Conservation (phyloP, 177 flowering plant species). For the Vitis hybrid region DNA sequence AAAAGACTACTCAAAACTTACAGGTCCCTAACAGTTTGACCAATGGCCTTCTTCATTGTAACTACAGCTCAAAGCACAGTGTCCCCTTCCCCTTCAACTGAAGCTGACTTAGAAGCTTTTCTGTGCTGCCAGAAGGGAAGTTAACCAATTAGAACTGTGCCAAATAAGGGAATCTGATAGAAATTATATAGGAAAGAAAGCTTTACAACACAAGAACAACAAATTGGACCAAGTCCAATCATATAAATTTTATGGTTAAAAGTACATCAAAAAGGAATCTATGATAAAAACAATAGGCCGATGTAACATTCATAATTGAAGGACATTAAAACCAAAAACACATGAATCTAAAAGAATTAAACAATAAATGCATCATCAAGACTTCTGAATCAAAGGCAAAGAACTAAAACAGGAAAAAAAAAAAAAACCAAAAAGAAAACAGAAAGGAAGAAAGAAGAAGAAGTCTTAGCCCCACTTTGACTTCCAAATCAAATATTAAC, state of each 20-base stretch:
- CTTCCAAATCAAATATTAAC: too few relatives aligned
- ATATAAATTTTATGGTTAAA: neutral
- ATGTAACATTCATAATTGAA: neutral
- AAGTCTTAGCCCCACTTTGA: too few relatives aligned
- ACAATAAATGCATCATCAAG: neutral
- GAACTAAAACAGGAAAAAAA: neutral
- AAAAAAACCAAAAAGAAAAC: neutral
- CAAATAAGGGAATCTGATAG: neutral
- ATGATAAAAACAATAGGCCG: too few relatives aligned
- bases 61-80: constrained; percentile 9
- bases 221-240: neutral
- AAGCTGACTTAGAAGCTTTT: constrained; percentile 1
- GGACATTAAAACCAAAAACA: neutral
- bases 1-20: constrained; percentile 36
- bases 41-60: constrained; percentile 89
- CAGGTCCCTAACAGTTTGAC: constrained; percentile 95
- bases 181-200: neutral
- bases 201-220: neutral
- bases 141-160: neutral
- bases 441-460: too few relatives aligned
- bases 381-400: neutral
- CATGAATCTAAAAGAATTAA: neutral
- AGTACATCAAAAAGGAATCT: neutral
- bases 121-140: constrained; percentile 8
- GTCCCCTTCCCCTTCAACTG: constrained; percentile 14